Evolutionary conservation across 1,284 basidiomycete genomes (phyloP).

Genomic region (Malassezia dermatis): DNA sequence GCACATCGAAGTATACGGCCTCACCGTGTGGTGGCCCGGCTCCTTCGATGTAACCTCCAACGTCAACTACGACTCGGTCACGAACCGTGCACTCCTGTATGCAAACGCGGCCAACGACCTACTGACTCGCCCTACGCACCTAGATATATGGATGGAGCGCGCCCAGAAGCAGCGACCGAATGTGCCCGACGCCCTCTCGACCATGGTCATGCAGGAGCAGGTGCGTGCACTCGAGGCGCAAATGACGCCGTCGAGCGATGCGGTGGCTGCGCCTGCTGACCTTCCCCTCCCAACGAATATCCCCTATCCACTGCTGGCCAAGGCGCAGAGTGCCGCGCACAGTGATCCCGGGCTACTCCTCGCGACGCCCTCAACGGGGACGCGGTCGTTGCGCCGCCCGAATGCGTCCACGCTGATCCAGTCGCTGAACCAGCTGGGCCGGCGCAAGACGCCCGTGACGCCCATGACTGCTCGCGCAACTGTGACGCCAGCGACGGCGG

Average conservation of each 20-base stretch:
- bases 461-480: no score
- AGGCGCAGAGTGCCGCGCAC: conserved; percentile 1
- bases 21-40: conserved; percentile 14
- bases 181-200: conserved; percentile 1
- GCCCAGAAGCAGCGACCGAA: not conserved
- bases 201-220: conserved; percentile 1
- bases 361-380: not conserved
- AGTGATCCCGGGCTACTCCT: not conserved
- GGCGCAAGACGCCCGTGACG: not conserved
- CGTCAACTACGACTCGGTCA: conserved; percentile 10
- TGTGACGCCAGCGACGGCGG: not conserved
- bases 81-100: conserved; percentile 5
- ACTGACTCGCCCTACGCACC: conserved; percentile 2
- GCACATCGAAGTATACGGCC: conserved; percentile 11
- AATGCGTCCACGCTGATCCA: not conserved
- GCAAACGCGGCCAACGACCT: conserved; percentile 8
- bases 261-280: not conserved
- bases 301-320: conserved; percentile 13
- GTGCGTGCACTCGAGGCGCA: not conserved
- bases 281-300: conserved; percentile 14
- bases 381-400: not conserved
- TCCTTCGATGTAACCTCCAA: conserved; percentile 12
- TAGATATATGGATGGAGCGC: conserved; percentile 7
- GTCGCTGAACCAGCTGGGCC: not conserved
- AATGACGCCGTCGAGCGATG: not conserved